A percentile compares a stretch with the other conserved stretches of the same genome.
Evolutionary conservation across 352 stramenopile species (phyloP).

Genomic region (Elongisporangium prolatum): DNA sequence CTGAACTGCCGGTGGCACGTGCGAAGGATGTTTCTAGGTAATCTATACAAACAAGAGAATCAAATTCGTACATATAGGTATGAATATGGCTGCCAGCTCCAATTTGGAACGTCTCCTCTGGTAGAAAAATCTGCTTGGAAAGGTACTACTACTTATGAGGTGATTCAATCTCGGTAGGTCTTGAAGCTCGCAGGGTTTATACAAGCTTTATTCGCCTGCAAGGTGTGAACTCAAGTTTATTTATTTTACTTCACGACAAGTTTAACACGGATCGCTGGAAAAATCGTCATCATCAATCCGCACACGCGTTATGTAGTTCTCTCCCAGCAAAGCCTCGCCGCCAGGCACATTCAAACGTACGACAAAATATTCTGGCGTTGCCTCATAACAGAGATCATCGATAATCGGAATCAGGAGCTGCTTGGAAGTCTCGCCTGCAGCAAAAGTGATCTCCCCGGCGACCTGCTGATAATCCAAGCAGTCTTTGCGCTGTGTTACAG

Average conservation of each 20-base stretch:
- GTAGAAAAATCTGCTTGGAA: too few relatives aligned
- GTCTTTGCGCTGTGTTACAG: slow-evolving; percentile 45
- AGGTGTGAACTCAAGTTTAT: background rate
- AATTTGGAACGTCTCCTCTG: too few relatives aligned
- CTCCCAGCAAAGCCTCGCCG: slow-evolving; percentile 82
- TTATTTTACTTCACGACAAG: slow-evolving; percentile 2
- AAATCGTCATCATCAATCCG: slow-evolving; percentile 94
- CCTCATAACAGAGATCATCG: slow-evolving; percentile 91
- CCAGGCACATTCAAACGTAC: slow-evolving; percentile 91
- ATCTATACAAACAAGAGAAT: too few relatives aligned
- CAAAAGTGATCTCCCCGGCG: slow-evolving; percentile 88
- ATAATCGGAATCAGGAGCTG: slow-evolving; percentile 91
- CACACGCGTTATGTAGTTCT: slow-evolving; percentile 85
- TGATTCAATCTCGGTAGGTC: too few relatives aligned
- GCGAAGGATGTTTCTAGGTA: too few relatives aligned
- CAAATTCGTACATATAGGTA: too few relatives aligned
- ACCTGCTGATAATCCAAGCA: slow-evolving; percentile 77
- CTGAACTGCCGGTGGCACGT: too few relatives aligned
- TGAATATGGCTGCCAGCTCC: too few relatives aligned
- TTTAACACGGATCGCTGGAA: slow-evolving; percentile 19
- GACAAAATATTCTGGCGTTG: slow-evolving; percentile 86
- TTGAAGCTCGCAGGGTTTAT: too few relatives aligned
- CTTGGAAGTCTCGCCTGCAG: slow-evolving; percentile 73
- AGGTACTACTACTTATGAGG: too few relatives aligned
- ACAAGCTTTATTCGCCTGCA: too few relatives aligned